These are phyloP conservation scores for Penicillium fuscoglaucum DNA, from an alignment of 2,329 filamentous ascomycete species.

Conservation along the genomic window DNA sequence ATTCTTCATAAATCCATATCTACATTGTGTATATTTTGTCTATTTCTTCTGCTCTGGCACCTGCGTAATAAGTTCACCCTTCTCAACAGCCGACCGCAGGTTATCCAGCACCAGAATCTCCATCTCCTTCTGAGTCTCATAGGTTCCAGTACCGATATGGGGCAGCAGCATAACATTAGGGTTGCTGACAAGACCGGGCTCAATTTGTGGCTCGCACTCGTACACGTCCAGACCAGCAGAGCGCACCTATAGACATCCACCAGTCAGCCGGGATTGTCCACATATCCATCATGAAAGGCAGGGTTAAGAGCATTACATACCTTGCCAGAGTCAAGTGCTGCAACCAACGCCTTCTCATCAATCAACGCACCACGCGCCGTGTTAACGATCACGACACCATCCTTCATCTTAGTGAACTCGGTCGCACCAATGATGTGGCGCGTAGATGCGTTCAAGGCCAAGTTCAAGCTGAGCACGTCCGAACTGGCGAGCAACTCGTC, in stretches of 20 bases:
- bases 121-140: slow-evolving; percentile 63
- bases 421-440: slow-evolving; percentile 48
- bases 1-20: slow-evolving; percentile 1
- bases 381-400: slow-evolving; percentile 48
- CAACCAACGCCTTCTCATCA: slow-evolving; percentile 50
- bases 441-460: slow-evolving; percentile 47
- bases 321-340: slow-evolving; percentile 47
- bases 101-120: slow-evolving; percentile 61
- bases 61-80: slow-evolving; percentile 59
- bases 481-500: slow-evolving; percentile 48
- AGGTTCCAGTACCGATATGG: slow-evolving; percentile 61
- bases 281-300: not conserved
- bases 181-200: slow-evolving; percentile 50
- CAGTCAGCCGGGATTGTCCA: slow-evolving; percentile 1
- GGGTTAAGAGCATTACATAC: slow-evolving; percentile 22
- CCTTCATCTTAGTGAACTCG: slow-evolving; percentile 50
- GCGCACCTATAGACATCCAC: slow-evolving; percentile 31
- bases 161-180: slow-evolving; percentile 55
- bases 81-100: slow-evolving; percentile 56
- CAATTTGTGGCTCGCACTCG: slow-evolving; percentile 48
- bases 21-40: not conserved
- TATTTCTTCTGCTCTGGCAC: slow-evolving; percentile 59
- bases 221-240: slow-evolving; percentile 51
- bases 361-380: slow-evolving; percentile 48
- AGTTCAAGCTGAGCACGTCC: slow-evolving; percentile 50